A percentile compares a stretch with the other conserved stretches of the same genome.
Conservation (phyloP, 2,329 filamentous ascomycete genomes). For the Cladophialophora psammophila region DNA sequence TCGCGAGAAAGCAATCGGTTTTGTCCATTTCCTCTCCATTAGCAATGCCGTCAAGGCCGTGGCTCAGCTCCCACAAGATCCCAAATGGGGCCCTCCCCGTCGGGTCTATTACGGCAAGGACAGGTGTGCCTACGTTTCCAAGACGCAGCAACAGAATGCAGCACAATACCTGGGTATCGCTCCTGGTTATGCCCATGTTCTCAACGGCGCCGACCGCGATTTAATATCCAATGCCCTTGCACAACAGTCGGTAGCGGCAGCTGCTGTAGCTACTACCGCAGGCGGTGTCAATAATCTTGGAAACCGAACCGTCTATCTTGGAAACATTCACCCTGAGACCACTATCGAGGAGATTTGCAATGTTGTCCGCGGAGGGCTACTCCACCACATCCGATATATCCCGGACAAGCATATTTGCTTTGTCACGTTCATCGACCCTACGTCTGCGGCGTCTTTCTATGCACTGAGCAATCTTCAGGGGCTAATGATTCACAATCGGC, state of each 20-base stretch:
- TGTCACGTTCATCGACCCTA: constrained; percentile 98
- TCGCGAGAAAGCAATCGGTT: constrained; percentile 96
- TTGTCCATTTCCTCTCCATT: constrained; percentile 96
- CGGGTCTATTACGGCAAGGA: constrained; percentile 99
- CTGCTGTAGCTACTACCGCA: constrained; percentile 93
- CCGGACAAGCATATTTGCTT: constrained; percentile 99
- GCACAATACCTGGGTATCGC: constrained; percentile 98
- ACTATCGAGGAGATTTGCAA: constrained; percentile 99
- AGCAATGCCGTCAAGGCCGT: constrained; percentile 99
- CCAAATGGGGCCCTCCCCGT: constrained; percentile 94
- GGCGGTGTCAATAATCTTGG: constrained; percentile 97
- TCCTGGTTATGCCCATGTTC: constrained; percentile 92
- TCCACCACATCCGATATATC: constrained; percentile 98
- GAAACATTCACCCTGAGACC: constrained; percentile 98
- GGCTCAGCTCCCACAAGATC: constrained; percentile 91
- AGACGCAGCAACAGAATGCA: constrained; percentile 99
- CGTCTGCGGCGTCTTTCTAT: constrained; percentile 96
- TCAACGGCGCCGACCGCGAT: constrained; percentile 95
- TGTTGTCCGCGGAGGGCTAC: constrained; percentile 89
- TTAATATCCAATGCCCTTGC: constrained; percentile 95
- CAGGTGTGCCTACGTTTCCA: constrained; percentile 96
- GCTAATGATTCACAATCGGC: constrained; percentile 98
- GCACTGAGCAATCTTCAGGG: constrained; percentile 96
- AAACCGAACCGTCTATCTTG: constrained; percentile 96
- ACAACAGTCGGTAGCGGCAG: constrained; percentile 96